phyloP scores from a whole-genome alignment of 345 rosid genomes.

The Limnanthes douglasii region DNA sequence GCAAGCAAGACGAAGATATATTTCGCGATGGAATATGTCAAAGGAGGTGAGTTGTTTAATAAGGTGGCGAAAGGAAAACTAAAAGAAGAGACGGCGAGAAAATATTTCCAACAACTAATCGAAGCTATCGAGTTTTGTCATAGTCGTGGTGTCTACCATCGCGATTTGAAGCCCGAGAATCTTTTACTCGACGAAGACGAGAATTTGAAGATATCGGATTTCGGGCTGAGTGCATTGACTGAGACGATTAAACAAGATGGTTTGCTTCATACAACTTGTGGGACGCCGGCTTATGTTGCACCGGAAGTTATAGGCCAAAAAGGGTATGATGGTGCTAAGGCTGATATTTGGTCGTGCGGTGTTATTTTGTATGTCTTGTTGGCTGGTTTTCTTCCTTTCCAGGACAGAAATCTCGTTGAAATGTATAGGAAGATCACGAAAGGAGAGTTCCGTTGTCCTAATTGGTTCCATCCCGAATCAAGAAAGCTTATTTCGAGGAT shows the following conservation, averaged over 20 bases:
- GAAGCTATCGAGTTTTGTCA: constrained; percentile 77
- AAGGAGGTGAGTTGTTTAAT: constrained; percentile 73
- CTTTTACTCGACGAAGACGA: constrained; percentile 66
- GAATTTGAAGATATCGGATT: constrained; percentile 56
- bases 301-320: constrained; percentile 65
- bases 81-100: constrained; percentile 51
- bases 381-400: constrained; percentile 73
- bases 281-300: constrained; percentile 87
- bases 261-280: constrained; percentile 79
- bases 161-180: constrained; percentile 84
- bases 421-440: constrained; percentile 47
- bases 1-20: constrained; percentile 76
- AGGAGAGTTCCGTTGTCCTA: constrained; percentile 66
- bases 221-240: constrained; percentile 50
- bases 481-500: constrained; percentile 52
- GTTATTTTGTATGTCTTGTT: constrained; percentile 58
- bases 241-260: constrained; percentile 56
- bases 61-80: constrained; percentile 59
- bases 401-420: constrained; percentile 46
- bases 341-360: constrained; percentile 87
- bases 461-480: constrained; percentile 59
- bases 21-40: constrained; percentile 61
- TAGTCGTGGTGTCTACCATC: constrained; percentile 75
- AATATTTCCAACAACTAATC: constrained; percentile 61
- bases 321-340: constrained; percentile 72